phyloP scores from a whole-genome alignment of 805 yeast species.

The Pichia kluyveri region DNA sequence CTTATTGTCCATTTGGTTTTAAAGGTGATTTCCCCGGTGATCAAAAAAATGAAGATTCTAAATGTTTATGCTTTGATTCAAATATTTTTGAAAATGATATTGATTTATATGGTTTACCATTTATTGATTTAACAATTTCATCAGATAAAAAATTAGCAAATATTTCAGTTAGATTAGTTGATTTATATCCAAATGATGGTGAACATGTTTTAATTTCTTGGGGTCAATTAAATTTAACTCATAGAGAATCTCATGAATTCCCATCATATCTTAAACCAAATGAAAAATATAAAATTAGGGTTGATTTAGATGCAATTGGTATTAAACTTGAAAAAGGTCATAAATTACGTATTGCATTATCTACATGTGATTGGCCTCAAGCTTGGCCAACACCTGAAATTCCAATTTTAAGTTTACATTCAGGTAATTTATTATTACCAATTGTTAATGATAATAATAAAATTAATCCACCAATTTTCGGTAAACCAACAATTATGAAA shows the following conservation, averaged over 20 bases:
- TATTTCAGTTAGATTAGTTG: slow-evolving; percentile 31
- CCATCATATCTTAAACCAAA: slow-evolving; percentile 29
- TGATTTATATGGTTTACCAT: slow-evolving; percentile 32
- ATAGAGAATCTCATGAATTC: slow-evolving; percentile 32
- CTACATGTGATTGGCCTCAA: slow-evolving; percentile 41
- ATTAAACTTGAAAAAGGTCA: slow-evolving; percentile 29
- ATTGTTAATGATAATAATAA: slow-evolving; percentile 14
- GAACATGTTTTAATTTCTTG: slow-evolving; percentile 33
- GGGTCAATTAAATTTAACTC: slow-evolving; percentile 36
- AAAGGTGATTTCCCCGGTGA: slow-evolving; percentile 39
- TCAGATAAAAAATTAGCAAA: slow-evolving; percentile 32
- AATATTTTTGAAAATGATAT: slow-evolving; percentile 16
- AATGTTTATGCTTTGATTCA: slow-evolving; percentile 30
- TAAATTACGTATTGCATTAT: slow-evolving; percentile 30
- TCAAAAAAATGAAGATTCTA: slow-evolving; percentile 34
- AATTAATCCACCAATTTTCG: slow-evolving; percentile 20
- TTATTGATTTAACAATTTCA: slow-evolving; percentile 23
- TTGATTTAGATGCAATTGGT: slow-evolving; percentile 34
- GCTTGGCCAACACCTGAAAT: slow-evolving; percentile 37
- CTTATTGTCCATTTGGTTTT: slow-evolving; percentile 39
- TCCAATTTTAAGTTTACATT: slow-evolving; percentile 27
- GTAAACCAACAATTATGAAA: slow-evolving; percentile 22
- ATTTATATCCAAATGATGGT: slow-evolving; percentile 30
- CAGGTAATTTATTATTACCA: slow-evolving; percentile 27
- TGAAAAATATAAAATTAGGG: slow-evolving; percentile 25